Percentiles rank a stretch among this genome's conserved stretches.
phyloP scores from a whole-genome alignment of 805 yeast genomes.

The Cephaloascus fragrans region DNA sequence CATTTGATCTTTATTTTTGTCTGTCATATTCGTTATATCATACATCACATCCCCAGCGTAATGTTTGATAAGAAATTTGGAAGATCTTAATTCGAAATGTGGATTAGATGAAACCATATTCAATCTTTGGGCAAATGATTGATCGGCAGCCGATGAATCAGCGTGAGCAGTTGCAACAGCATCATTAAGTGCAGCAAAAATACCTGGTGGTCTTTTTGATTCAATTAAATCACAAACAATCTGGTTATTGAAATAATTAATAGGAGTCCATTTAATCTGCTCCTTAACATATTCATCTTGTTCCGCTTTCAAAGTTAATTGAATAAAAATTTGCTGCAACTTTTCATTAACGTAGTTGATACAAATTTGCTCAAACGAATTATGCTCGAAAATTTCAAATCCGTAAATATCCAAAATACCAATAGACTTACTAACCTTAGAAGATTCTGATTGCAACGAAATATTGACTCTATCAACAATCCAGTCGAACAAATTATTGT shows the following conservation, averaged over 20 bases:
- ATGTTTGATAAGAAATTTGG: slow-evolving; percentile 85
- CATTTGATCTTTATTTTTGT: slow-evolving; percentile 92
- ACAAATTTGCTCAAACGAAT: slow-evolving; percentile 91
- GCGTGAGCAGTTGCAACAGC: slow-evolving; percentile 98
- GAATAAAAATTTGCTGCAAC: slow-evolving; percentile 92
- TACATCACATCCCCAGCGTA: slow-evolving; percentile 98
- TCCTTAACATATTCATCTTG: slow-evolving; percentile 96
- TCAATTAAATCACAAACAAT: slow-evolving; percentile 96
- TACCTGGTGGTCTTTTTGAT: slow-evolving; percentile 88
- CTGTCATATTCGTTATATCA: slow-evolving; percentile 84
- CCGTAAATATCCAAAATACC: slow-evolving; percentile 96
- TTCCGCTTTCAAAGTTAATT: slow-evolving; percentile 90
- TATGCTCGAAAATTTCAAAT: slow-evolving; percentile 90
- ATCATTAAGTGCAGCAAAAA: slow-evolving; percentile 93
- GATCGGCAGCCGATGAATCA: slow-evolving; percentile 93
- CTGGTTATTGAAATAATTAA: slow-evolving; percentile 90
- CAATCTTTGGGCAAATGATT: slow-evolving; percentile 86
- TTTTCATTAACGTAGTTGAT: slow-evolving; percentile 95
- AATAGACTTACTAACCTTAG: slow-evolving; percentile 49
- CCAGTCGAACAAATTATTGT: slow-evolving; percentile 92
- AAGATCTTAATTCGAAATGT: slow-evolving; percentile 82
- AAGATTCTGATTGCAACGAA: slow-evolving; percentile 34
- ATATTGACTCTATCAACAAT: slow-evolving; percentile 84
- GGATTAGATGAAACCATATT: slow-evolving; percentile 74
- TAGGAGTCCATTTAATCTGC: slow-evolving; percentile 95